phyloP scores from a whole-genome alignment of 768 basidiomycete species.

The Psilocybe azurescens region DNA sequence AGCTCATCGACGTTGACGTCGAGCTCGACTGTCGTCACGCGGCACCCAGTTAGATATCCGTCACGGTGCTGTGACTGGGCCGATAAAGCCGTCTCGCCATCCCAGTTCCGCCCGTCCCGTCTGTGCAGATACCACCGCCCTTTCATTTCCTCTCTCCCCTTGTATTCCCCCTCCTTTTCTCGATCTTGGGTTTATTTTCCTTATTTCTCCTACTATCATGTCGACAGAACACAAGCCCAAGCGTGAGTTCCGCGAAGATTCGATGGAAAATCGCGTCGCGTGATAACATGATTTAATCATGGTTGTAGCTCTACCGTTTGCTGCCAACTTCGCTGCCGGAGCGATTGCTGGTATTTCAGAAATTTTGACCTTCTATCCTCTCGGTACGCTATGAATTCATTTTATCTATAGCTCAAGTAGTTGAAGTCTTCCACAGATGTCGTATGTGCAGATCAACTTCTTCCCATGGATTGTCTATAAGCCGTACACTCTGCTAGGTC shows the following conservation, averaged over 20 bases:
- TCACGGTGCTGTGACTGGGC: slow-evolving; percentile 8
- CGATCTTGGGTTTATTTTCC: neutral
- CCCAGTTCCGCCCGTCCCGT: slow-evolving; percentile 20
- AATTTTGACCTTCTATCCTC: slow-evolving; percentile 86
- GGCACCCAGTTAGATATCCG: neutral
- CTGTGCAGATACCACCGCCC: slow-evolving; percentile 1
- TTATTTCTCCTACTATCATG: slow-evolving; percentile 20
- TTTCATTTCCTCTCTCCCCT: slow-evolving; percentile 4
- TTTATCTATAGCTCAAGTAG: neutral
- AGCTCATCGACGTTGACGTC: slow-evolving; percentile 47
- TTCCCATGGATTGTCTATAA: slow-evolving; percentile 3
- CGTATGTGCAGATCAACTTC: slow-evolving; percentile 50
- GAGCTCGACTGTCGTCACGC: slow-evolving; percentile 22
- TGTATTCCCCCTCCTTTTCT: slow-evolving; percentile 1
- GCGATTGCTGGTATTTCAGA: slow-evolving; percentile 94
- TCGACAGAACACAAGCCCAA: slow-evolving; percentile 36
- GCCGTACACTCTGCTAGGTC: slow-evolving; percentile 56
- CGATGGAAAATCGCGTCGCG: neutral
- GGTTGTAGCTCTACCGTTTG: slow-evolving; percentile 75
- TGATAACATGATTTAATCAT: slow-evolving; percentile 4
- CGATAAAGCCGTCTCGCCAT: slow-evolving; percentile 14
- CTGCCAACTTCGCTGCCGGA: slow-evolving; percentile 92
- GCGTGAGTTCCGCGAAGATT: slow-evolving; percentile 23
- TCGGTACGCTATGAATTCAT: slow-evolving; percentile 57
- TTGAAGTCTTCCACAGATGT: slow-evolving; percentile 65